A percentile compares a stretch with the other conserved stretches of the same genome.
These are phyloP conservation scores for Termitomyces sp. DNA, from an alignment of 768 basidiomycete species.

Conservation along the genomic window DNA sequence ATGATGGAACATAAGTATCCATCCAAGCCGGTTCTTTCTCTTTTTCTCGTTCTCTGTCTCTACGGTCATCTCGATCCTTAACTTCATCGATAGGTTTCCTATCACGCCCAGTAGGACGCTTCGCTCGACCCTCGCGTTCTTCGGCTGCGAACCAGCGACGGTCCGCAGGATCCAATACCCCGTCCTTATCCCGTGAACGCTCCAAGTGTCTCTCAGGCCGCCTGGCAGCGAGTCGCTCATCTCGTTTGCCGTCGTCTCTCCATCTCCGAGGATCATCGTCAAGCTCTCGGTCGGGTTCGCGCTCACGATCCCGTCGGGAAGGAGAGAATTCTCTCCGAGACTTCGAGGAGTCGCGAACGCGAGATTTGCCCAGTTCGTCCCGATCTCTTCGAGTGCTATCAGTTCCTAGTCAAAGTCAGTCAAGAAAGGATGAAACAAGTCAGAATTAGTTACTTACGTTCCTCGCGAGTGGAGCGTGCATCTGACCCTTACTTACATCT, in stretches of 20 bases:
- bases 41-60: slow-evolving; percentile 57
- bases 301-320: slow-evolving; percentile 45
- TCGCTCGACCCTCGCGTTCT: slow-evolving; percentile 63
- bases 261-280: slow-evolving; percentile 74
- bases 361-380: slow-evolving; percentile 61
- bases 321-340: slow-evolving; percentile 55
- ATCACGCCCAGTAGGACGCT: slow-evolving; percentile 58
- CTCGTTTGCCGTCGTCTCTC: slow-evolving; percentile 80
- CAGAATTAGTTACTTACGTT: slow-evolving; percentile 40
- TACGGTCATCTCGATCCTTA: slow-evolving; percentile 32
- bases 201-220: slow-evolving; percentile 46
- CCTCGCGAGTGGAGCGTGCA: slow-evolving; percentile 53
- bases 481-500: slow-evolving; percentile 37
- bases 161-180: slow-evolving; percentile 43
- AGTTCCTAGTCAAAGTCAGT: slow-evolving; percentile 30
- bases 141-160: slow-evolving; percentile 62
- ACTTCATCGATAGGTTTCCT: slow-evolving; percentile 45
- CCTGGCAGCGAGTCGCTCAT: slow-evolving; percentile 66
- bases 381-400: slow-evolving; percentile 57
- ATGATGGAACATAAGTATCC: slow-evolving; percentile 77
- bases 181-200: slow-evolving; percentile 41
- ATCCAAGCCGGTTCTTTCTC: slow-evolving; percentile 94
- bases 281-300: slow-evolving; percentile 37
- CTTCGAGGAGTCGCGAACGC: slow-evolving; percentile 59
- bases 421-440: background rate